Conservation (phyloP, 192 early-diverging fungal genomes). For the Backusella tuberculispora region DNA sequence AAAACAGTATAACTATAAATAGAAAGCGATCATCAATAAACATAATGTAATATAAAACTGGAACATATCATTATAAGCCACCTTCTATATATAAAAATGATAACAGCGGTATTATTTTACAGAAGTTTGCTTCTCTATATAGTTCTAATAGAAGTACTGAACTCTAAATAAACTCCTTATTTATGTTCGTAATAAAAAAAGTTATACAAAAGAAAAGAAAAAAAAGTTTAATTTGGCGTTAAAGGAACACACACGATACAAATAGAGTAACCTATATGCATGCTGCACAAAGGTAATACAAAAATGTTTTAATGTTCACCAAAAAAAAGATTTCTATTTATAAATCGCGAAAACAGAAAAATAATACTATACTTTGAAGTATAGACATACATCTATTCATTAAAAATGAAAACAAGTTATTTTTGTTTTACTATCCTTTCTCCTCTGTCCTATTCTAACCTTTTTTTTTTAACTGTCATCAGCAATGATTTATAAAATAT, state of each 20-base stretch:
- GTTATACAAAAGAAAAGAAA: neutral
- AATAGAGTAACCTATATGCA: neutral
- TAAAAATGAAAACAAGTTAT: too few relatives aligned
- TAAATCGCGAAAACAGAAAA: too few relatives aligned
- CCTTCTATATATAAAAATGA: too few relatives aligned
- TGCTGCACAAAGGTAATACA: neutral
- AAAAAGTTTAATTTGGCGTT: too few relatives aligned
- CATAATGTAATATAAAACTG: neutral
- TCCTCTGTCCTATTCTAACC: too few relatives aligned
- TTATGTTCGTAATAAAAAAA: neutral
- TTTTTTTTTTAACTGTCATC: too few relatives aligned
- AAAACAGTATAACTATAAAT: conserved; percentile 8
- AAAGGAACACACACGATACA: neutral
- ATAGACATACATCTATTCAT: too few relatives aligned
- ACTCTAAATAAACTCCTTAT: neutral
- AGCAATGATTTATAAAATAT: too few relatives aligned
- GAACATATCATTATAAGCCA: too few relatives aligned
- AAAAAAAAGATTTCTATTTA: neutral
- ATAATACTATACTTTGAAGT: too few relatives aligned
- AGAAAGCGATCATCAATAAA: neutral
- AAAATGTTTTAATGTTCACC: neutral
- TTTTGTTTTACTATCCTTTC: too few relatives aligned
- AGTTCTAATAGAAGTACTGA: neutral
- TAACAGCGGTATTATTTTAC: too few relatives aligned
- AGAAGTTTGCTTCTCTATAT: neutral